A percentile compares a stretch with the other conserved stretches of the same genome.
Evolutionary conservation across 495 filamentous ascomycete genomes (phyloP).

Genomic region (Thermothielavioides terrestris): DNA sequence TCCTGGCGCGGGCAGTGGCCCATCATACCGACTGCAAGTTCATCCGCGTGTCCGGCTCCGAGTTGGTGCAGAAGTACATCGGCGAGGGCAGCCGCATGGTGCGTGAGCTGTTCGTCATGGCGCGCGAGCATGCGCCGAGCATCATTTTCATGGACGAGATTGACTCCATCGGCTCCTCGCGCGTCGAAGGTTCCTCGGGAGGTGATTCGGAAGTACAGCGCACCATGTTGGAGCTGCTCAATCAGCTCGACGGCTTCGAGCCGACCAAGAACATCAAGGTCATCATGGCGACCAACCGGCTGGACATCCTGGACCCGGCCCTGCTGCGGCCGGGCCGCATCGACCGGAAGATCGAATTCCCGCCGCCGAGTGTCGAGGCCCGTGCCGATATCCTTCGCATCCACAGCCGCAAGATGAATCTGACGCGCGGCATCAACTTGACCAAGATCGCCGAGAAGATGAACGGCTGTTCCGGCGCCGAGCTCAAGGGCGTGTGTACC

Average conservation of each 20-base stretch:
- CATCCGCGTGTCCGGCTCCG: conserved; percentile 92
- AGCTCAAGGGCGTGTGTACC: conserved; percentile 95
- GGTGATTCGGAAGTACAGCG: conserved; percentile 99
- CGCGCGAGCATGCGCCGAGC: conserved; percentile 94
- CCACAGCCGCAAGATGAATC: conserved; percentile 94
- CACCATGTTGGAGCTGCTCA: conserved; percentile 97
- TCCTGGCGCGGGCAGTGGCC: conserved; percentile 89
- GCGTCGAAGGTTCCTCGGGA: conserved; percentile 88
- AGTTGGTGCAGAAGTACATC: conserved; percentile 98
- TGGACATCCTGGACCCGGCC: conserved; percentile 95
- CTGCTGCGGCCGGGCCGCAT: conserved; percentile 90
- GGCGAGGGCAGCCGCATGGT: conserved; percentile 98
- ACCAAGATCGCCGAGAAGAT: conserved; percentile 99
- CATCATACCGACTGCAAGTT: conserved; percentile 99
- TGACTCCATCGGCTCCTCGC: conserved; percentile 94
- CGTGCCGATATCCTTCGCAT: conserved; percentile 96
- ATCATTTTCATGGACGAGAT: conserved; percentile 99
- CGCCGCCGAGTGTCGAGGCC: conserved; percentile 92
- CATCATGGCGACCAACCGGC: conserved; percentile 97
- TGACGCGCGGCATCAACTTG: conserved; percentile 94
- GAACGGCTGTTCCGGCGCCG: conserved; percentile 96
- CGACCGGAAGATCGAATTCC: conserved; percentile 99
- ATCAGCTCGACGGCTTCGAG: conserved; percentile 98
- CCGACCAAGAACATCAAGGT: conserved; percentile 99
- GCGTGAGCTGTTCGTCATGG: conserved; percentile 98